Evolutionary conservation across 768 basidiomycete species (phyloP).

Genomic region (Pholiota molesta): DNA sequence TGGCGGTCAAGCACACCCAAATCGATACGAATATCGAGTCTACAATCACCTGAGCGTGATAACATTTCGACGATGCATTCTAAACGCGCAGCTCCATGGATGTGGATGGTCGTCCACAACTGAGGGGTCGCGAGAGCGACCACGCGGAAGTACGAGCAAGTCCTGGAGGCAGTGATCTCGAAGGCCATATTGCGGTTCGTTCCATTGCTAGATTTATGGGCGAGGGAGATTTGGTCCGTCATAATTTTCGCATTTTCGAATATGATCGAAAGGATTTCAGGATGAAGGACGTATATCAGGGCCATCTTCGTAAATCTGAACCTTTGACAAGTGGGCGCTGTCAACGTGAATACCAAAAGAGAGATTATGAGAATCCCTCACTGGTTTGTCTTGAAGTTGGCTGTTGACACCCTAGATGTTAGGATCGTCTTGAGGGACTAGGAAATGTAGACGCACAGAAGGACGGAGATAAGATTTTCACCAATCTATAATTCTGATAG

Average conservation of each 20-base stretch:
- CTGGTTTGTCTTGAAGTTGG: too few relatives aligned
- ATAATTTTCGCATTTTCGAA: constrained; percentile 32
- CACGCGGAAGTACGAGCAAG: constrained; percentile 39
- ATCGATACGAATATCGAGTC: constrained; percentile 37
- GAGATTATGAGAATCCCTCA: too few relatives aligned
- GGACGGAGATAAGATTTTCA: too few relatives aligned
- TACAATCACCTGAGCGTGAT: constrained; percentile 32
- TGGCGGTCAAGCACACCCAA: constrained; percentile 10
- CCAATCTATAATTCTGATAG: too few relatives aligned
- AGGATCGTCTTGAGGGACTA: too few relatives aligned
- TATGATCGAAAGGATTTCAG: constrained; percentile 36
- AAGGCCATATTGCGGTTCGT: constrained; percentile 26
- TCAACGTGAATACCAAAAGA: too few relatives aligned
- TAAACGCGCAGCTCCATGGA: constrained; percentile 23
- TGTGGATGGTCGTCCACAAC: constrained; percentile 44
- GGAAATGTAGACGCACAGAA: too few relatives aligned
- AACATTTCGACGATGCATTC: constrained; percentile 34
- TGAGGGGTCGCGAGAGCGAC: constrained; percentile 38
- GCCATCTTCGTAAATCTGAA: background rate
- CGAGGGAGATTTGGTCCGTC: constrained; percentile 18
- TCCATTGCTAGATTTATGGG: background rate
- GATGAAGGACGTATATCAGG: constrained; percentile 28
- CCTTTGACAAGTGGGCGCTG: too few relatives aligned
- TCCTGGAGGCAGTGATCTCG: constrained; percentile 42
- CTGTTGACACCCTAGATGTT: too few relatives aligned